Evolutionary conservation across 2,329 filamentous ascomycete genomes (phyloP).

Genomic region (Scedosporium boydii): DNA sequence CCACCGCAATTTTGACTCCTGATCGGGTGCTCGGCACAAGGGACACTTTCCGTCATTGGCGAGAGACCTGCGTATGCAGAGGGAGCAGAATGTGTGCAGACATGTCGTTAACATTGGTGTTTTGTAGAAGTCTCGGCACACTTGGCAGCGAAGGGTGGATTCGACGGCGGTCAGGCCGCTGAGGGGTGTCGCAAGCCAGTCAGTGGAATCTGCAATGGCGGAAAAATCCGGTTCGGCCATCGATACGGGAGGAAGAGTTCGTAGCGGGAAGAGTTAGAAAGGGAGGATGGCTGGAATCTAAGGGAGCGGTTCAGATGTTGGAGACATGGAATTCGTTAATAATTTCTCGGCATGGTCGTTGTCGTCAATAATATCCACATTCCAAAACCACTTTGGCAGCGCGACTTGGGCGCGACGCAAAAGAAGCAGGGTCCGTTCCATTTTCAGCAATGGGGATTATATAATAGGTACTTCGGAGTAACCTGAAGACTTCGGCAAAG

Average conservation of each 20-base stretch:
- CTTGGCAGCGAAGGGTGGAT: conserved; percentile 80
- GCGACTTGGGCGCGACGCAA: no score
- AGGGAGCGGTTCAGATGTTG: neutral
- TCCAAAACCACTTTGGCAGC: no score
- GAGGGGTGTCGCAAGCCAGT: conserved; percentile 69
- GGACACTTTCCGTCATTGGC: conserved; percentile 81
- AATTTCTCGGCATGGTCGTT: no score
- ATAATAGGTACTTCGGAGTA: no score
- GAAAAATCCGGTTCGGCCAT: conserved; percentile 25
- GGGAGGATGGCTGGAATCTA: neutral
- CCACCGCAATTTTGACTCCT: conserved; percentile 73
- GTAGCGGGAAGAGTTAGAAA: neutral
- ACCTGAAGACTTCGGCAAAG: no score
- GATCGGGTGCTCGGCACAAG: conserved; percentile 66
- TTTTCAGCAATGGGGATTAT: no score
- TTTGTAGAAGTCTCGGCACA: conserved; percentile 95
- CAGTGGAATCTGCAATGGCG: conserved; percentile 66
- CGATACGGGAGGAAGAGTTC: neutral
- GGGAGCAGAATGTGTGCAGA: conserved; percentile 90
- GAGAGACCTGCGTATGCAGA: conserved; percentile 84
- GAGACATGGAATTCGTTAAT: neutral
- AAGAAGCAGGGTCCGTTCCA: no score
- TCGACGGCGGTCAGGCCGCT: conserved; percentile 63
- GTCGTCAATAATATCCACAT: no score
- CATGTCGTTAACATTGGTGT: conserved; percentile 94